Percentiles rank a stretch among this genome's conserved stretches.
Evolutionary conservation across 1,139 yeast genomes (phyloP).

Genomic region (Hansenula sp.): DNA sequence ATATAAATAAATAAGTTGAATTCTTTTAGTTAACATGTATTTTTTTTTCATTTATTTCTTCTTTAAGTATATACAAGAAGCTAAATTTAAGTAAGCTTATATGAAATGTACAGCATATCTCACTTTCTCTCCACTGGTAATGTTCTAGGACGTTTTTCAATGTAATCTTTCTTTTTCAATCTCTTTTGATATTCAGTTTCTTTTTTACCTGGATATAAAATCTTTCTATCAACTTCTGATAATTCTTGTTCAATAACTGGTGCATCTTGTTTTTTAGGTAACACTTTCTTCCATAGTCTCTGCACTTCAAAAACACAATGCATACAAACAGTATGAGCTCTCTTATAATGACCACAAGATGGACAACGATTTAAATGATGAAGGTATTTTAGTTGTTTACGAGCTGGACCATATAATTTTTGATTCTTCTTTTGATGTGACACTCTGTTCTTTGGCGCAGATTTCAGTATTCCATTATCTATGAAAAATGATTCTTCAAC

Average conservation of each 20-base stretch:
- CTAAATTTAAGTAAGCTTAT: background rate
- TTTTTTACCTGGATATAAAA: constrained; percentile 74
- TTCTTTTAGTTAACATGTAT: background rate
- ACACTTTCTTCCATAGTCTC: constrained; percentile 59
- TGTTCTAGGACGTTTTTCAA: constrained; percentile 55
- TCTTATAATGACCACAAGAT: constrained; percentile 88
- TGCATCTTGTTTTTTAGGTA: constrained; percentile 23
- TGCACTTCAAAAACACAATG: constrained; percentile 83
- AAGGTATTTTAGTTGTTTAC: constrained; percentile 72
- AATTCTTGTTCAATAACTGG: constrained; percentile 36
- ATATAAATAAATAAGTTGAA: background rate
- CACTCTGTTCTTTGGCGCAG: constrained; percentile 91
- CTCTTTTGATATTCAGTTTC: constrained; percentile 45
- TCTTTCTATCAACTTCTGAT: constrained; percentile 56
- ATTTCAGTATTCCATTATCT: constrained; percentile 67
- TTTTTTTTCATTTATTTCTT: background rate
- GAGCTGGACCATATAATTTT: constrained; percentile 77
- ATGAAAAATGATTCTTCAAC: constrained; percentile 24
- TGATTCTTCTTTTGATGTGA: constrained; percentile 84
- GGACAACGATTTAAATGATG: constrained; percentile 86
- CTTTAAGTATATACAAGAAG: background rate
- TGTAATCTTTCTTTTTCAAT: constrained; percentile 59
- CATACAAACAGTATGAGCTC: constrained; percentile 91
- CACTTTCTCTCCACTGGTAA: constrained; percentile 49
- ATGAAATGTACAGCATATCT: no score